Conservation (phyloP, 2,329 filamentous ascomycete species). For the Verticillium isaacii region DNA sequence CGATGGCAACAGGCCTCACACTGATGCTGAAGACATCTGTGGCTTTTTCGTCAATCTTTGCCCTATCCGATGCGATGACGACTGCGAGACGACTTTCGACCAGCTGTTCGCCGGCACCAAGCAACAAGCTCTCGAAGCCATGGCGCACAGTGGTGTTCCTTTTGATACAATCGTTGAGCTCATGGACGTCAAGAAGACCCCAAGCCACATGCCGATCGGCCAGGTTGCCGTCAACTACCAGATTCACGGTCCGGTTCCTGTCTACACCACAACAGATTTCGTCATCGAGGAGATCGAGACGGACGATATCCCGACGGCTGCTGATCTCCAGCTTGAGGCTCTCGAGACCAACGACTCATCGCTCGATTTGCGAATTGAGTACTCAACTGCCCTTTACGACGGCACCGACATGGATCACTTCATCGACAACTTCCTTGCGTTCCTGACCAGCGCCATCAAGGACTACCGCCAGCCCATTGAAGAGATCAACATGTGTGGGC, state of each 20-base stretch:
- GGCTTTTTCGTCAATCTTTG: conserved; percentile 21
- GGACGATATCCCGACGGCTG: conserved; percentile 18
- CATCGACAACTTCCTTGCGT: conserved; percentile 19
- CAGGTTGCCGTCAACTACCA: conserved; percentile 20
- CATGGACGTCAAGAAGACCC: conserved; percentile 16
- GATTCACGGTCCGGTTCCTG: conserved; percentile 17
- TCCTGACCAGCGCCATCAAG: conserved; percentile 18
- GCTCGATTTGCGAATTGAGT: conserved; percentile 18
- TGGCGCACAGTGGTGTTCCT: conserved; percentile 16
- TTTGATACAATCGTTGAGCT: conserved; percentile 19
- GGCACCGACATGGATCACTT: conserved; percentile 18
- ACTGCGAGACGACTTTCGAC: conserved; percentile 17
- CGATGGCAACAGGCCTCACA: conserved; percentile 18
- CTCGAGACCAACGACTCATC: conserved; percentile 16
- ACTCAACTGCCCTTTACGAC: conserved; percentile 15
- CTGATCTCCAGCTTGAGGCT: conserved; percentile 18
- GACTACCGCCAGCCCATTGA: conserved; percentile 19
- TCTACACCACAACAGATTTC: conserved; percentile 17
- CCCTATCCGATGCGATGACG: conserved; percentile 16
- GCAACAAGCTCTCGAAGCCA: conserved; percentile 14
- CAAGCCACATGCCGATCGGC: conserved; percentile 16
- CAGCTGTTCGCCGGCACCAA: conserved; percentile 17
- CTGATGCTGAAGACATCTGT: conserved; percentile 16
- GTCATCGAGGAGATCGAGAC: conserved; percentile 14
- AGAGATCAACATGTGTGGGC: conserved; percentile 17